Base-by-base conservation (phyloP, 345 rosid genomes). In the Pelargonium nanum region DNA sequence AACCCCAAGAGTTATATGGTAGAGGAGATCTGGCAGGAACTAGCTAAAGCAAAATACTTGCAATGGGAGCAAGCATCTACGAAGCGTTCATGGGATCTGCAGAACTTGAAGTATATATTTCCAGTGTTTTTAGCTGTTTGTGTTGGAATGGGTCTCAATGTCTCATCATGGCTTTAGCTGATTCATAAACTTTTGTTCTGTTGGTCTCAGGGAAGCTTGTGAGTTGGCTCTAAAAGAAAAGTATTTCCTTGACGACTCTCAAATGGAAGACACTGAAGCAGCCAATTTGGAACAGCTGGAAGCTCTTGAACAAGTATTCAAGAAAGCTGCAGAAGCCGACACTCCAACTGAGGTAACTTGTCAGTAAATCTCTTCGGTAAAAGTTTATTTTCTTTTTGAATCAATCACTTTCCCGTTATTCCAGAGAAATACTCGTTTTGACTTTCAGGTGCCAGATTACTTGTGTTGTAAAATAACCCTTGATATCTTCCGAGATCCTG, bases 21-120 rank as follows among this genome's bases (percentile, higher is more conserved):
- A 24, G 94, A 92, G 64, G 95, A 80, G 60, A 92, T 92, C 60
- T 92, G 96, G 95, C 87, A 87, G 69, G 94, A 84, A 75, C 85
- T 92, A 48, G 76, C 95, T 17, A 87, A 78, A 72, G 95, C 98
- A 22, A 92, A 87, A 74, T 92, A 86, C 77, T 48, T 80, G 76
- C 75, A 78, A 61, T 92, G 96, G 97, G 95, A 92, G 70, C 72
- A 68, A 53, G 70, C 61, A 69, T 85, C 96, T 62, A 77, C 82
- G 16, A 69, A 68, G 61, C 91, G 76, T 26, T 77, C 83, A 10
- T 85, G 89, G 94, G 91, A 85, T 56, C 72, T 92, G 53, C 89
- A 84, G 60, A 74, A 61, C 79, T 80, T 89, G 84, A 87, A 87
- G 99, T 89, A 89, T 73, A 95, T 75, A 24, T 56, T 56, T 65